These are phyloP conservation scores for Aspergillus sclerotialis DNA, from an alignment of 2,329 filamentous ascomycete genomes.

Conservation along the genomic window DNA sequence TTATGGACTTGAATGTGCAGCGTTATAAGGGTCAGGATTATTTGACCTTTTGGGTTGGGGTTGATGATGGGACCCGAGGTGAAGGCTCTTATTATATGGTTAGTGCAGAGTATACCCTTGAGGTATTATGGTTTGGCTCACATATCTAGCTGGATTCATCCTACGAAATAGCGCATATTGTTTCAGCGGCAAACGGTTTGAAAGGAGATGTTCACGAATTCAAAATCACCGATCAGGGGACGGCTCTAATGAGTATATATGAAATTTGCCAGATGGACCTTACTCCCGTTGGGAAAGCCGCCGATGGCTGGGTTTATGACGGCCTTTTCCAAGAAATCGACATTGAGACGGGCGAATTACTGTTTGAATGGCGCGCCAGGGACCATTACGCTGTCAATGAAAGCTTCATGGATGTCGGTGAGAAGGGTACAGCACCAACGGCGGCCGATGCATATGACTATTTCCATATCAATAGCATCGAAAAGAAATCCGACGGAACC, in stretches of 20 bases:
- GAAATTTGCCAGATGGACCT: conserved; percentile 34
- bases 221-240: conserved; percentile 33
- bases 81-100: conserved; percentile 23
- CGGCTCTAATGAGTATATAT: conserved; percentile 38
- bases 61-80: conserved; percentile 41
- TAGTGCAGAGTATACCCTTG: conserved; percentile 17
- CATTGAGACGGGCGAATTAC: conserved; percentile 33
- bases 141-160: conserved; percentile 17
- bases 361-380: conserved; percentile 42
- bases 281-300: conserved; percentile 28
- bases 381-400: conserved; percentile 28
- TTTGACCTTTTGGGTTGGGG: conserved; percentile 44
- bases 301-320: conserved; percentile 35
- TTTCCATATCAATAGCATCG: conserved; percentile 49
- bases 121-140: conserved; percentile 5
- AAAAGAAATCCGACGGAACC: conserved; percentile 40
- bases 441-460: conserved; percentile 44
- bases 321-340: conserved; percentile 41
- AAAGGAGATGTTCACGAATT: conserved; percentile 40
- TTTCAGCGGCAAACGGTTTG: conserved; percentile 13
- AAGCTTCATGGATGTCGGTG: conserved; percentile 12
- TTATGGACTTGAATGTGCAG: conserved; percentile 43
- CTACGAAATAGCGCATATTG: conserved; percentile 21
- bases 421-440: conserved; percentile 11
- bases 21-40: conserved; percentile 37